Evolutionary conservation across 164 flowering plant genomes (phyloP), one percentile per base, ranked within the genome.

Genomic region (Paratinospora sagittata): DNA sequence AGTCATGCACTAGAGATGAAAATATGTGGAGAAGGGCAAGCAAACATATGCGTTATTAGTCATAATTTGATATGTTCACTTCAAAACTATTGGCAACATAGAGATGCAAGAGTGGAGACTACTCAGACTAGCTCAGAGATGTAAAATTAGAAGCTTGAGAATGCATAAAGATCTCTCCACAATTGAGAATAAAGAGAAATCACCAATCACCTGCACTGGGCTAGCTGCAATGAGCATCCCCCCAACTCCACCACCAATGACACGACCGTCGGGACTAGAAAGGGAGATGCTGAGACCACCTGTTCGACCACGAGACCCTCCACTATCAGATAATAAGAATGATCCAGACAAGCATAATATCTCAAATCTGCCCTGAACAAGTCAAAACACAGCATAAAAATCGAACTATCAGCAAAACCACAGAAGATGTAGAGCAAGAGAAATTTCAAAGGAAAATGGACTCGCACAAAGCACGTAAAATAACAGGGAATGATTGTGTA

Each of bases 201-300:
- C 43, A 34, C 33, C n/a, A 30, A n/a, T 61, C 78, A 93, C 98
- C 98, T 93, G 98, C 69, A 93, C 96, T 21, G 88, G 91, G 55
- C 84, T 88, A 27, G 91, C 96, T 34, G 98, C 98, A 70, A 88
- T 82, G 34, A 93, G 97, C 82, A 86, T 66, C 43, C 97, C 98
- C 52, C 90, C 98, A 41, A 91, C 93, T 65, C 91, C 93, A 49
- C 98, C 98, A 74, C 98, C 98, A 52, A 90, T 85, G 71, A 93
- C 90, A 39, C 88, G 90, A 8, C 98, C 97, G 82, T 93, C 97
- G 55, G 97, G 92, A 74, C 92, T 88, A 16, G 92, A 86, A 62
- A 93, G 89, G 65, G 96, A 88, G 34, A 93, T 79, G 72, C 87
- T 91, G 21, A 93, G 79, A 63, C 92, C 88, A 37, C 96, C 98